These are phyloP conservation scores for Parachlorella kessleri DNA, from an alignment of 139 green algal species.

Conservation along the genomic window DNA sequence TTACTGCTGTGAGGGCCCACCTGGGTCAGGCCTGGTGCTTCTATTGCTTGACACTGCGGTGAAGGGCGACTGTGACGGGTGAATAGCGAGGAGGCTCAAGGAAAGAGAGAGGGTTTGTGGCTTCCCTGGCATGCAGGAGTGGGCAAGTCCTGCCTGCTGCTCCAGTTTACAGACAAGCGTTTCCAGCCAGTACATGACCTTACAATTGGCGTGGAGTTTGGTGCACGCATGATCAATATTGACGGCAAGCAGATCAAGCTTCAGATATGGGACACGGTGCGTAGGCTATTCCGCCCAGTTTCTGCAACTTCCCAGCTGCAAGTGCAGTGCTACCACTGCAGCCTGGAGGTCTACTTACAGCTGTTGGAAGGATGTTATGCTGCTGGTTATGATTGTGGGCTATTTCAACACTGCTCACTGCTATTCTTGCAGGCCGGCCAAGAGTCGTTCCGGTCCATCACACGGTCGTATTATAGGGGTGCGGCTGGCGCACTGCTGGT, in stretches of 20 bases:
- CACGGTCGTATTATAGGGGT: conserved; percentile 97
- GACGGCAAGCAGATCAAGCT: conserved; percentile 99
- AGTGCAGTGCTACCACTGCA: too few species aligned
- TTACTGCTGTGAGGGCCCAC: too few species aligned
- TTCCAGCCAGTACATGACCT: conserved; percentile 92
- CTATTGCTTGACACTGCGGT: not conserved
- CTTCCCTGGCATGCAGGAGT: conserved; percentile 76
- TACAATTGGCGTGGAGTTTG: conserved; percentile 71
- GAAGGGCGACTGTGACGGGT: not conserved
- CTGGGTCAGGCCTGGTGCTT: too few species aligned
- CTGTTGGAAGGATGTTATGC: too few species aligned
- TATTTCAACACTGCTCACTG: too few species aligned
- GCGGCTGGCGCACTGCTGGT: conserved; percentile 98
- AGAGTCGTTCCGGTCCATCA: conserved; percentile 98
- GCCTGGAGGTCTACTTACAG: too few species aligned
- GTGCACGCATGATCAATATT: conserved; percentile 98
- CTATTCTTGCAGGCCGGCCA: conserved; percentile 87
- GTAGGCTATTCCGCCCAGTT: too few species aligned
- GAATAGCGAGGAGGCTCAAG: too few species aligned
- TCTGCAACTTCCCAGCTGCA: too few species aligned
- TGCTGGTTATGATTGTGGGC: too few species aligned
- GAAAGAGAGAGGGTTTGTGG: too few species aligned
- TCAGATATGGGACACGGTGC: conserved; percentile 97
- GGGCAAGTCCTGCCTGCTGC: conserved; percentile 98
- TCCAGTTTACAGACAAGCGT: conserved; percentile 99